phyloP scores from a whole-genome alignment of 768 basidiomycete species.

The Suillus luteus region DNA sequence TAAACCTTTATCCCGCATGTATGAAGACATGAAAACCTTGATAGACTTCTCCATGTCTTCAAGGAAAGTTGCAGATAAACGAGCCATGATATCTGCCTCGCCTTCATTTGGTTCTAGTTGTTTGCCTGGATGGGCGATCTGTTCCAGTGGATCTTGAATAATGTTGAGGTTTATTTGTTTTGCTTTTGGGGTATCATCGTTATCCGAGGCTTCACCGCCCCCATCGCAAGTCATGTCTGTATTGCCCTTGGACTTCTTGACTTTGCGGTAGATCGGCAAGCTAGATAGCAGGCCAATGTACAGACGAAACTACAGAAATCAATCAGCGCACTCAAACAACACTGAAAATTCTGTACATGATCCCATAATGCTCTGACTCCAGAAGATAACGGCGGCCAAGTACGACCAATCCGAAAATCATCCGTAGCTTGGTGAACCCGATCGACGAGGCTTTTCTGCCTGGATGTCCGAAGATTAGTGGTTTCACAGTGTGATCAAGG shows the following conservation, averaged over 20 bases:
- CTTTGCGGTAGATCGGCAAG: constrained; percentile 34
- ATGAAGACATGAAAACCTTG: constrained; percentile 70
- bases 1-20: constrained; percentile 64
- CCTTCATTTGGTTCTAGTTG: constrained; percentile 26
- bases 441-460: constrained; percentile 19
- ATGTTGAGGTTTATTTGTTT: constrained; percentile 23
- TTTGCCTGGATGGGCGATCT: constrained; percentile 31
- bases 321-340: not conserved
- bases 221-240: constrained; percentile 24
- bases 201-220: constrained; percentile 32
- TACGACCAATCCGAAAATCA: constrained; percentile 33
- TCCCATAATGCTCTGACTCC: constrained; percentile 35
- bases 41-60: constrained; percentile 59
- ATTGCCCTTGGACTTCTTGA: constrained; percentile 30
- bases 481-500: not conserved
- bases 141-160: constrained; percentile 33
- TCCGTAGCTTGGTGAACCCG: constrained; percentile 32
- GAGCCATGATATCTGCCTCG: constrained; percentile 15
- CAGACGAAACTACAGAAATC: constrained; percentile 31
- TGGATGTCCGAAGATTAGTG: constrained; percentile 6
- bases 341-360: constrained; percentile 21
- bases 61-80: constrained; percentile 51
- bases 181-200: constrained; percentile 28
- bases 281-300: constrained; percentile 34
- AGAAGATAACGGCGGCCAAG: constrained; percentile 31